Conservation (phyloP, 2,329 filamentous ascomycete species). For the Microdochium nivale region DNA sequence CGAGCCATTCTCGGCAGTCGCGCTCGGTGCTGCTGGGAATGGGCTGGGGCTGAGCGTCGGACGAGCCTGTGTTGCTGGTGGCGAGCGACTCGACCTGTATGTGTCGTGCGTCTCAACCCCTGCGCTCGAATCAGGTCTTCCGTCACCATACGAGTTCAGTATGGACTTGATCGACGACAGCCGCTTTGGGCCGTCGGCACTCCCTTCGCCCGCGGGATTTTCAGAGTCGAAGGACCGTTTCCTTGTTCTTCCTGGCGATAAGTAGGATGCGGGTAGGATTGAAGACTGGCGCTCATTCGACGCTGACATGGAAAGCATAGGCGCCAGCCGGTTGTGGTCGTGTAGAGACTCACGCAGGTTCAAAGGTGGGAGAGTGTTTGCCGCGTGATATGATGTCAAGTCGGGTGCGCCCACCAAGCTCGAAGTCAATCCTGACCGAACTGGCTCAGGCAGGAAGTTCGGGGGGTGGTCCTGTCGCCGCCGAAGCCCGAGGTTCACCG, state of each 20-base stretch:
- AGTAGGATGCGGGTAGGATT: constrained; percentile 51
- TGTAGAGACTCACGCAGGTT: constrained; percentile 33
- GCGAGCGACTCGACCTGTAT: constrained; percentile 33
- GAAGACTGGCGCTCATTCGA: constrained; percentile 45
- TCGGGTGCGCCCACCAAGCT: constrained; percentile 35
- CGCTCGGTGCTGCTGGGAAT: constrained; percentile 23
- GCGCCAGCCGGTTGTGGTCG: constrained; percentile 51
- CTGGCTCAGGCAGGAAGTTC: constrained; percentile 37
- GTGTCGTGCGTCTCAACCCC: constrained; percentile 29
- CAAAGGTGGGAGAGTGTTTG: constrained; percentile 27
- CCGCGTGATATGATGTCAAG: constrained; percentile 43
- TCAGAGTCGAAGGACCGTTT: constrained; percentile 61
- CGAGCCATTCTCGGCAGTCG: constrained; percentile 14
- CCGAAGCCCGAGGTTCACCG: constrained; percentile 52
- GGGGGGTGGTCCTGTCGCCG: constrained; percentile 35
- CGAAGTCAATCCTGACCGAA: constrained; percentile 32
- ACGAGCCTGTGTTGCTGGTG: constrained; percentile 27
- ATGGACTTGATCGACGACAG: constrained; percentile 71
- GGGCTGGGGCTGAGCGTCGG: constrained; percentile 29
- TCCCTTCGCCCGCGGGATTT: constrained; percentile 37
- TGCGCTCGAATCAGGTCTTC: constrained; percentile 11
- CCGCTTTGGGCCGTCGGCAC: constrained; percentile 40
- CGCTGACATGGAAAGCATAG: constrained; percentile 37
- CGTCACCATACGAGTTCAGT: constrained; percentile 45
- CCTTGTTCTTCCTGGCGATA: constrained; percentile 39